Evolutionary conservation across 192 early-diverging fungal species (phyloP), one percentile per base, ranked within the genome.

Genomic region (Umbelopsis ramanniana): DNA sequence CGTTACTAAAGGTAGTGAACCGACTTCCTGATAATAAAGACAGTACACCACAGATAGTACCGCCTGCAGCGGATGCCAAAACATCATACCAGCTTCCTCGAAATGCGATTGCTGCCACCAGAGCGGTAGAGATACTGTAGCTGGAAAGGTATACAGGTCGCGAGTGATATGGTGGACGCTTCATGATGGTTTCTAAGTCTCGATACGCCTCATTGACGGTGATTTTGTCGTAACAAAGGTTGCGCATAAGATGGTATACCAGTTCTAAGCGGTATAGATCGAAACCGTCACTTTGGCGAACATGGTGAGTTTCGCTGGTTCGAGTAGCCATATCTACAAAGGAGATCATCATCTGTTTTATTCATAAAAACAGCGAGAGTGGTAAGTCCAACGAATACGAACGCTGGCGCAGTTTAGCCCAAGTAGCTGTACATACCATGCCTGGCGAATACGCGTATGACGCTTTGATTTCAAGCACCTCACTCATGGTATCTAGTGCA

Each of bases 251-350:
- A n/a, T 70, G 67, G 54, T 82, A 77, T 45, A 79, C 81, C 8
- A 45, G 24, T 2, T 75, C 77, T 12, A 82, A 60, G 12, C 76
- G 75, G 53, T 76, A 54, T 68, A 82, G 71, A 26, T 82, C 77
- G 70, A 82, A 79, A 10, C 81, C 81, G 21, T 74, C 77, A 3
- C 67, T 45, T 26, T 75, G 76, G 2, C 71, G 50, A 17, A 82
- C 33, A 22, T 78, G 81, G 15, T 75, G 81, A 2, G 81, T 82
- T 45, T 82, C 81, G 15, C 76, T 79, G 17, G 81, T 82, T 38
- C 75, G 77, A 7, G 81, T 82, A 23, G 78, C 81, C 43, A 75
- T 74, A 45, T 82, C 81, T n/a, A 70, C 78, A 71, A 82, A 82
- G 0, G 77, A 82, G 21, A 82, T 72, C 66, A 78, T 82, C 77